These are phyloP conservation scores for Osmanthus fragrans DNA, from an alignment of 257 asterid species.

Conservation along the genomic window DNA sequence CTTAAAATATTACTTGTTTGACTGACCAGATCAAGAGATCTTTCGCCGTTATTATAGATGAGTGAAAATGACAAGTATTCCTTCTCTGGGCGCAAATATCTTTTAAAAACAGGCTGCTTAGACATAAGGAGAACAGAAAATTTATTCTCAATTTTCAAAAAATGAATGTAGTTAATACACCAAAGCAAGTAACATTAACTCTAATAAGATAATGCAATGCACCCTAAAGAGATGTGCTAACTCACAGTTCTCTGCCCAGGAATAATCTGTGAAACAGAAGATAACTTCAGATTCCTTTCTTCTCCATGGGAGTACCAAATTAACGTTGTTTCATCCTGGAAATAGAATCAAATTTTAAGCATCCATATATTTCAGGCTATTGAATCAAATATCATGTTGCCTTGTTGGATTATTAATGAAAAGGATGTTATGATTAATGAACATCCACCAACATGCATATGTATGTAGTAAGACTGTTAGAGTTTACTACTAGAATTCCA, in stretches of 20 bases:
- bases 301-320: conserved; percentile 85
- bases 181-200: conserved; percentile 27
- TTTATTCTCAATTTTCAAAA: conserved; percentile 14
- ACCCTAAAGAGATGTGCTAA: conserved; percentile 30
- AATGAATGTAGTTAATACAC: conserved; percentile 12
- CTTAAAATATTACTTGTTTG: neutral
- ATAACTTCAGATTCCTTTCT: conserved; percentile 79
- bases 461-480: conserved; percentile 4
- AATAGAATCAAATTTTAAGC: conserved; percentile 20
- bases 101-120: conserved; percentile 85
- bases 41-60: conserved; percentile 79
- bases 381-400: conserved; percentile 3
- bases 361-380: conserved; percentile 5
- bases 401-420: neutral
- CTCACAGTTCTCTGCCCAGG: conserved; percentile 99
- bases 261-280: conserved; percentile 74
- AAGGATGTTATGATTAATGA: neutral
- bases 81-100: conserved; percentile 95
- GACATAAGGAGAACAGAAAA: conserved; percentile 18
- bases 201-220: conserved; percentile 29
- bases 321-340: conserved; percentile 88
- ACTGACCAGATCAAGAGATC: conserved; percentile 96
- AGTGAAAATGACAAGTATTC: conserved; percentile 93
- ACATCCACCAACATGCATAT: neutral
- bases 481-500: neutral